Evolutionary conservation across 441 rosid species (phyloP), one percentile per base, ranked within the genome.

Genomic region (Dalechampia spathulata): DNA sequence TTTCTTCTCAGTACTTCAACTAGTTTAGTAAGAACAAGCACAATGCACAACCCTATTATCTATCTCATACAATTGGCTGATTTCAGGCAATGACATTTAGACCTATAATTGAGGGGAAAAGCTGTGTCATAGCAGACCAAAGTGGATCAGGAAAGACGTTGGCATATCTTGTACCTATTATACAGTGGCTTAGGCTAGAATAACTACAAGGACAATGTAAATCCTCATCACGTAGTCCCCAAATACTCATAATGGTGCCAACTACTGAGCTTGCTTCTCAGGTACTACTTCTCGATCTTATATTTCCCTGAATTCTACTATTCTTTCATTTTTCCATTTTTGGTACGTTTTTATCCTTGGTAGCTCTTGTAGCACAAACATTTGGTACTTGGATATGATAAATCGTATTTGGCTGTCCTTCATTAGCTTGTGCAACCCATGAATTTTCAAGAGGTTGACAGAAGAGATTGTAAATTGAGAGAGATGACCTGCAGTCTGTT

Each of bases 111-210:
- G 79, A 74, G 54, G 91, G 98, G 61, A 86, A 81, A 69, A 84
- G 77, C 69, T 91, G 96, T 72, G 72, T 91, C 22, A 65, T 91
- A 72, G 93, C 98, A 52, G 96, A 91, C 67, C 98, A 91, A 77
- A 91, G 96, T 78, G 98, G 98, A 54, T 91, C 98, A 22, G 96
- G 98, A 49, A 88, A 91, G 83, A 91, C 98, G 32, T 58, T 91
- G 67, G 87, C 98, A 57, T 91, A 88, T 80, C 87, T 91, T 44
- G 55, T 76, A n/a, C 98, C 96, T 52, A 58, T 81, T 30, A 78
- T 88, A 66, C 98, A 86, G 73, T 79, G 81, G 68, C 85, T 86
- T 57, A 84, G 93, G 73, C 82, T 83, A 70, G 93, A 88, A 66
- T 96, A 91, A 66, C 80, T 83, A 39, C 74, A 84, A 61, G 91